Percentiles rank a stretch among this genome's conserved stretches.
Conservation (phyloP, 495 filamentous ascomycete genomes). For the Podospora pseudocomata region DNA sequence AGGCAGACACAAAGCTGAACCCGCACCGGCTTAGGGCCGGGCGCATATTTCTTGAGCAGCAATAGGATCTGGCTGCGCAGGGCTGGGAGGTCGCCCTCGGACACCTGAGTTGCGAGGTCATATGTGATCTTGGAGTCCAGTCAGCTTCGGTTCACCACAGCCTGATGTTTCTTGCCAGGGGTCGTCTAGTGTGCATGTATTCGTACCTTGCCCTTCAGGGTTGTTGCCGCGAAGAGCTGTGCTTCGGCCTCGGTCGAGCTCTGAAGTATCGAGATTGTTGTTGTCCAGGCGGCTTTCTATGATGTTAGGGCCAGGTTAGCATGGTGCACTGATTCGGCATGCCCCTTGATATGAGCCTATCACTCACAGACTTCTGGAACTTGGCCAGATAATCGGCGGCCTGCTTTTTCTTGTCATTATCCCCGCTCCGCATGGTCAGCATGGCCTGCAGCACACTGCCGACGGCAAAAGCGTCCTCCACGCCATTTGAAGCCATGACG, state of each 20-base stretch:
- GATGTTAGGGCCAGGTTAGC: not conserved
- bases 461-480: conserved; percentile 70
- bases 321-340: not conserved
- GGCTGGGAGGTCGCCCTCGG: conserved; percentile 63
- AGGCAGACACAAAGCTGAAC: conserved; percentile 94
- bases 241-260: conserved; percentile 71
- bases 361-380: conserved; percentile 96
- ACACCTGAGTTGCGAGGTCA: conserved; percentile 63
- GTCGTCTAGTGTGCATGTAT: conserved; percentile 26
- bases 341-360: conserved; percentile 4
- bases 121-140: conserved; percentile 45
- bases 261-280: conserved; percentile 80
- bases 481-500: conserved; percentile 66
- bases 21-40: conserved; percentile 84
- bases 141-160: conserved; percentile 20
- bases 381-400: conserved; percentile 87
- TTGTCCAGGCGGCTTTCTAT: conserved; percentile 84
- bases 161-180: not conserved
- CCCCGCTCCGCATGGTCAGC: conserved; percentile 83
- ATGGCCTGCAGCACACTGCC: conserved; percentile 73
- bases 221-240: conserved; percentile 94
- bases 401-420: conserved; percentile 77
- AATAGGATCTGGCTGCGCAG: conserved; percentile 79
- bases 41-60: conserved; percentile 71
- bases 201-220: conserved; percentile 89